Evolutionary conservation across 73 alveolate species (phyloP).

Genomic region (Vitrella brassicaformis): DNA sequence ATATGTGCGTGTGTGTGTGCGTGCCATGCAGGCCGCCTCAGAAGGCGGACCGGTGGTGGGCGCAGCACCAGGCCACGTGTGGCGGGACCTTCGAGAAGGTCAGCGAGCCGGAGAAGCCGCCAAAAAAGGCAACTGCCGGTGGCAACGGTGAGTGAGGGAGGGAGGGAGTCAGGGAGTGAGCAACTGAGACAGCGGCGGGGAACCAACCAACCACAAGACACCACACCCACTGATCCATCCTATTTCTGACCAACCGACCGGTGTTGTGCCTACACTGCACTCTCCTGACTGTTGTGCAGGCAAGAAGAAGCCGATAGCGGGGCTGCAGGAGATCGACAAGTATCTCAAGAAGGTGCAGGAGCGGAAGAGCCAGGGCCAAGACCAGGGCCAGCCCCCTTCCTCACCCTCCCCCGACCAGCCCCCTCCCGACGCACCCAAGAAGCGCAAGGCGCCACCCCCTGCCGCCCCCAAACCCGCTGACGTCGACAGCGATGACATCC

Average conservation of each 20-base stretch:
- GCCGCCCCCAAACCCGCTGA: background rate
- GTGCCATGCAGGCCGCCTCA: slow-evolving; percentile 19
- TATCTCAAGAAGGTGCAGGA: background rate
- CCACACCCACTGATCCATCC: no score
- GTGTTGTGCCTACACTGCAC: background rate
- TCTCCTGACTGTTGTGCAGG: background rate
- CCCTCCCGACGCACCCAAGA: no score
- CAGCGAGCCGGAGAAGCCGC: slow-evolving; percentile 45
- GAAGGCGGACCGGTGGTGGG: slow-evolving; percentile 47
- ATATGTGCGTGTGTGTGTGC: slow-evolving; percentile 32
- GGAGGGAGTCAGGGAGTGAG: background rate
- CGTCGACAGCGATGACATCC: background rate
- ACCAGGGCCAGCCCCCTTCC: background rate
- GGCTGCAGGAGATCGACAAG: background rate
- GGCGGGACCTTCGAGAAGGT: slow-evolving; percentile 60
- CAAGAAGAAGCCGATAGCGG: background rate
- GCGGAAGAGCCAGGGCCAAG: background rate
- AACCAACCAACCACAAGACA: no score
- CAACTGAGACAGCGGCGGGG: no score
- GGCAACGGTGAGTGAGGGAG: background rate
- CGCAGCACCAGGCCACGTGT: slow-evolving; percentile 51
- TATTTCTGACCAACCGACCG: background rate
- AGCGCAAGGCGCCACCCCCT: background rate
- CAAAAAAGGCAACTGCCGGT: slow-evolving; percentile 6
- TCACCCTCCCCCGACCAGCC: background rate